These are phyloP conservation scores for Pyrus pyrifolia DNA, from an alignment of 306 rosid species.

Conservation along the genomic window DNA sequence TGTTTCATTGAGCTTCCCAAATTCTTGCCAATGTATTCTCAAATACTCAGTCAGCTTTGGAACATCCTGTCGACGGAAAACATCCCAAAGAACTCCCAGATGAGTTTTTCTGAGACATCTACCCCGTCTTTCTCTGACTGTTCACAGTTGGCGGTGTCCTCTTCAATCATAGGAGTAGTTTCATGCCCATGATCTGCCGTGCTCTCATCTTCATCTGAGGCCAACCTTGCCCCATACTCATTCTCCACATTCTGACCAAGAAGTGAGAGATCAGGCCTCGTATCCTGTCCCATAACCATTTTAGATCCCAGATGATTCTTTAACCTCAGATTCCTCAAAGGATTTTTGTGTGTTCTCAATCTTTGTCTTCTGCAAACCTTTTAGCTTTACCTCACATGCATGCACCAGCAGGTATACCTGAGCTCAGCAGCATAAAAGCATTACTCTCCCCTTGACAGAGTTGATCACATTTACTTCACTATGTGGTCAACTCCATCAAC, in stretches of 20 bases:
- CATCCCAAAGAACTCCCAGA: slow-evolving; percentile 85
- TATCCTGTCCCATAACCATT: slow-evolving; percentile 30
- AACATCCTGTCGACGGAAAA: slow-evolving; percentile 67
- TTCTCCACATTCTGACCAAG: slow-evolving; percentile 30
- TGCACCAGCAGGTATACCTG: slow-evolving; percentile 93
- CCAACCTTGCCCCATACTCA: slow-evolving; percentile 27
- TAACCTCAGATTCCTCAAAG: slow-evolving; percentile 32
- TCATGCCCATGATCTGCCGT: slow-evolving; percentile 37
- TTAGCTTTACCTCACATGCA: slow-evolving; percentile 53
- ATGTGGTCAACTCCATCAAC: neutral
- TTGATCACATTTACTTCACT: neutral
- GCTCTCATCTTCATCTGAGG: slow-evolving; percentile 36
- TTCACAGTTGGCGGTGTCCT: slow-evolving; percentile 27
- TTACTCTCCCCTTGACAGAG: neutral
- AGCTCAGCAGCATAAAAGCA: neutral
- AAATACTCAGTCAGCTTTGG: slow-evolving; percentile 67
- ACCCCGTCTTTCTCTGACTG: slow-evolving; percentile 34
- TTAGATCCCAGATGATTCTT: slow-evolving; percentile 39
- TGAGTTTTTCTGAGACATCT: slow-evolving; percentile 30
- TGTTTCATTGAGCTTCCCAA: slow-evolving; percentile 33
- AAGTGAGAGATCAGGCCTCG: slow-evolving; percentile 38
- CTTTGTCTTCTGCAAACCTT: slow-evolving; percentile 41
- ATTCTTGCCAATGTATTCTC: slow-evolving; percentile 53
- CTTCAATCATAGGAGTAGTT: slow-evolving; percentile 27
- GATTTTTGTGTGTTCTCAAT: slow-evolving; percentile 33